Conservation (phyloP, 768 basidiomycete species). For the Collybia sordida region DNA sequence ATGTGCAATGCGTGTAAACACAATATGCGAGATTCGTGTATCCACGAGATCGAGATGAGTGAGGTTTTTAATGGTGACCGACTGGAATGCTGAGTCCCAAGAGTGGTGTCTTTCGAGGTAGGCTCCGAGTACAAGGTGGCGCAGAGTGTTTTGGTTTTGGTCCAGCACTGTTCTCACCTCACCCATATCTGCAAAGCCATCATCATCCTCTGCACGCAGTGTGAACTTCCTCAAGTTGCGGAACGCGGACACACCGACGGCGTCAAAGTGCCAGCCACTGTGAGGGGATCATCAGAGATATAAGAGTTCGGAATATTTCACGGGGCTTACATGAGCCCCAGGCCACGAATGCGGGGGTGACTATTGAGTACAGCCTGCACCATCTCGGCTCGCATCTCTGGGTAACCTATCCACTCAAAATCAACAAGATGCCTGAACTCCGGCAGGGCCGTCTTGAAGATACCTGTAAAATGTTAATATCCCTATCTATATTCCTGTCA, state of each 20-base stretch:
- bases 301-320: not conserved
- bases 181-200: slow-evolving; percentile 69
- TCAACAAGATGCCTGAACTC: slow-evolving; percentile 60
- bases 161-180: slow-evolving; percentile 66
- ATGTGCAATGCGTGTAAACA: slow-evolving; percentile 62
- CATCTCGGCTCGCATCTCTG: slow-evolving; percentile 67
- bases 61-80: slow-evolving; percentile 60
- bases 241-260: slow-evolving; percentile 66
- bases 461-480: slow-evolving; percentile 31
- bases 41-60: slow-evolving; percentile 72
- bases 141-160: slow-evolving; percentile 53
- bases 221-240: slow-evolving; percentile 61
- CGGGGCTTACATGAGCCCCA: slow-evolving; percentile 55
- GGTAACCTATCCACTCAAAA: slow-evolving; percentile 80
- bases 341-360: slow-evolving; percentile 51
- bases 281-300: not conserved
- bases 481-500: not conserved
- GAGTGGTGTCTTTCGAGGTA: slow-evolving; percentile 63
- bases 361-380: slow-evolving; percentile 55
- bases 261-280: slow-evolving; percentile 75
- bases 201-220: slow-evolving; percentile 68
- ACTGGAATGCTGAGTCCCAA: slow-evolving; percentile 67
- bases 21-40: slow-evolving; percentile 63
- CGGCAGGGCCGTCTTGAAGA: slow-evolving; percentile 62
- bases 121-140: slow-evolving; percentile 68